These are phyloP conservation scores for Linum usitatissimum DNA, from an alignment of 345 rosid species.

Conservation along the genomic window DNA sequence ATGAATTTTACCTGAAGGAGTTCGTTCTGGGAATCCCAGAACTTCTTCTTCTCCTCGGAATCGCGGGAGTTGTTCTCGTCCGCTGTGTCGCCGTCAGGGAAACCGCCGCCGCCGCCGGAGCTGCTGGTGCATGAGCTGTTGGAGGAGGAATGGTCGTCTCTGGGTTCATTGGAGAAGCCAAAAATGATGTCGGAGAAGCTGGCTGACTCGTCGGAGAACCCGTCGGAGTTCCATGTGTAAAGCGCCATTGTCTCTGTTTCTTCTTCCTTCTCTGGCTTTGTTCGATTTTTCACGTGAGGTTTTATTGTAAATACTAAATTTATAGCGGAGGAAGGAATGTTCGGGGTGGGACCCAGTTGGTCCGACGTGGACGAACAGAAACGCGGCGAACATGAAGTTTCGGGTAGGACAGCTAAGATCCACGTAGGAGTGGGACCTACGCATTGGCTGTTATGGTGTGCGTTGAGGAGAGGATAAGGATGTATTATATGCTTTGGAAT, in stretches of 20 bases:
- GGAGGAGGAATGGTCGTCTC: constrained; percentile 10
- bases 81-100: constrained; percentile 15
- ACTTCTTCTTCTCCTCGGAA: constrained; percentile 39
- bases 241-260: constrained; percentile 7
- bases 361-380: constrained; percentile 33
- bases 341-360: constrained; percentile 18
- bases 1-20: constrained; percentile 50
- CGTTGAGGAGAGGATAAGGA: neutral
- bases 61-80: constrained; percentile 17
- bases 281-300: neutral
- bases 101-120: constrained; percentile 11
- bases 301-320: too few species aligned
- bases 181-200: constrained; percentile 47
- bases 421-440: neutral
- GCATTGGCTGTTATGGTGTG: neutral
- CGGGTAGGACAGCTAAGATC: neutral
- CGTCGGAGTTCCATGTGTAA: constrained; percentile 31
- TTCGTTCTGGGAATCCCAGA: constrained; percentile 65
- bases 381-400: constrained; percentile 34
- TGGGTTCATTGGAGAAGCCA: constrained; percentile 40
- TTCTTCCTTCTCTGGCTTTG: neutral
- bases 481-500: neutral
- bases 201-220: constrained; percentile 42
- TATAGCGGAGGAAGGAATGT: constrained; percentile 14
- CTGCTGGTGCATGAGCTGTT: constrained; percentile 1